Base-by-base conservation (phyloP, 2,329 filamentous ascomycete species). In the Neoarthrinium moseri region DNA sequence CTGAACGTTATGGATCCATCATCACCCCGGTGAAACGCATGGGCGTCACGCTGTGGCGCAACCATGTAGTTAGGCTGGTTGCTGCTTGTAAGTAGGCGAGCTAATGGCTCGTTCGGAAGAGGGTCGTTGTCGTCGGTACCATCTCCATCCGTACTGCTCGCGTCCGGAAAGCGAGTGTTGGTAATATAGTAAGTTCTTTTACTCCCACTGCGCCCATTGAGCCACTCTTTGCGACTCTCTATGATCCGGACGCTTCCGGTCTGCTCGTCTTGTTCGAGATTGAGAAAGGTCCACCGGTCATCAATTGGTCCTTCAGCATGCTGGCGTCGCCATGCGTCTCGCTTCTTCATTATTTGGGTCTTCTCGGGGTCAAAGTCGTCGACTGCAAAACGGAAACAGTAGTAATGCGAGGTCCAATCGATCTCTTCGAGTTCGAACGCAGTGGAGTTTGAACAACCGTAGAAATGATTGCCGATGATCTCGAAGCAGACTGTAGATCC, bases 221-320 rank as follows among this genome's bases (percentile, higher is more conserved):
- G 71, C 81, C 84, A 90, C 61, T 91, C 87, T 22, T 81, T 83
- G 12, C 87, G 75, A 22, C 77, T 78, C 61, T 91, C 87, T 1
- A 88, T 64, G 15, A 89, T 82, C 41, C 78, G 70, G 2, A 87
- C 64, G 12, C 72, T 63, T 2, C 81, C 80, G 0, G 77, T 83
- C 10, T 56, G 55, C 48, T 88, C 81, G 48, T 88, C 80, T 26
- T 70, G 71, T 22, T 80, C 74, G 2, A 91, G 67, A 4, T 76
- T 76, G 4, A 91, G 66, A 47, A 82, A 79, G 0, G 80, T 85
- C 86, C 87, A 91, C 3, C 84, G 77, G 54, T 90, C 83, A 53
- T 91, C 86, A 13, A 90, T 81, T 0, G 84, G 79, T 0, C 87
- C 87, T 60, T 91, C 86, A 22, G 68, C 69, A 53, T 89, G 83